phyloP scores from a whole-genome alignment of 805 yeast genomes.

The Metschnikowia gruessii region DNA sequence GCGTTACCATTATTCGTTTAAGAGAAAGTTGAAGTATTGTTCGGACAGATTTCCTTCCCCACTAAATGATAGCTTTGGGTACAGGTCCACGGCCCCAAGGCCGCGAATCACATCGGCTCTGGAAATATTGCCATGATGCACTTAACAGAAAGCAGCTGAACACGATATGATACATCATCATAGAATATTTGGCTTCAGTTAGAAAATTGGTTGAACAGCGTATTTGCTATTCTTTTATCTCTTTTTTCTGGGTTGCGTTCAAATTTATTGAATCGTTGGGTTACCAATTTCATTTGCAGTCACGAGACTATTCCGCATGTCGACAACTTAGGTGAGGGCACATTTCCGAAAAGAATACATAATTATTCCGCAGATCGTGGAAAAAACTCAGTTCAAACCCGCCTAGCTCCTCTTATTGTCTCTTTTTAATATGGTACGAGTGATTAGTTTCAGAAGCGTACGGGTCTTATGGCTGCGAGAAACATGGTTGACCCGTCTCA shows the following conservation, averaged over 20 bases:
- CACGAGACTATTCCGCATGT: no score
- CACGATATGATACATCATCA: no score
- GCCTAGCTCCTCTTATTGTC: background rate
- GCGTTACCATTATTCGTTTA: background rate
- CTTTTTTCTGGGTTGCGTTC: no score
- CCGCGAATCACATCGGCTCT: slow-evolving; percentile 2
- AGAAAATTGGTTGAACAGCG: no score
- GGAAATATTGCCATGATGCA: background rate
- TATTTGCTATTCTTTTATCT: no score
- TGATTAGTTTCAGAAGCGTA: slow-evolving; percentile 1
- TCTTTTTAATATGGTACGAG: background rate
- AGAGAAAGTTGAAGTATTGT: background rate
- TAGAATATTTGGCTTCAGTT: no score
- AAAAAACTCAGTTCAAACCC: no score
- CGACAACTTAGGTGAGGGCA: no score
- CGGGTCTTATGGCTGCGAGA: background rate
- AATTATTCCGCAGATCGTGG: no score
- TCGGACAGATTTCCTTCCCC: slow-evolving; percentile 3
- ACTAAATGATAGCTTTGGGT: slow-evolving; percentile 1
- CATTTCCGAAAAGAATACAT: background rate
- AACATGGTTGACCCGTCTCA: slow-evolving; percentile 11
- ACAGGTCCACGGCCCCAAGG: slow-evolving; percentile 3
- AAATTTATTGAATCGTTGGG: no score
- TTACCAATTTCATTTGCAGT: no score
- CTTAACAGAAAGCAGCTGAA: background rate